These are phyloP conservation scores for Fraxinus americana DNA, from an alignment of 257 asterid species.

Conservation along the genomic window DNA sequence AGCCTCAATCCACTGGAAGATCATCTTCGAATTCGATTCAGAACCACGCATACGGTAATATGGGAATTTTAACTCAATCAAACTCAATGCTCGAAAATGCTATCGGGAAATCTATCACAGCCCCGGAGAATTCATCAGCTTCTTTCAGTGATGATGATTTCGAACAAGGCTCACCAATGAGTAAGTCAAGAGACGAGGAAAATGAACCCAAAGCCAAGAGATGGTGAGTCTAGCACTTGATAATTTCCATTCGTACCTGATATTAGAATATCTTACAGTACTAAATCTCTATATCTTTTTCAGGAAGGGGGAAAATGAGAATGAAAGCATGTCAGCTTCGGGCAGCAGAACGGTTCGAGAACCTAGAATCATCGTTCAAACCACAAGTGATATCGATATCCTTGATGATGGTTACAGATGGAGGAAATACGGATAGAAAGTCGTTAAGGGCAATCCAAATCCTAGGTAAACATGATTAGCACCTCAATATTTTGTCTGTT, in stretches of 20 bases:
- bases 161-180: slow-evolving; percentile 72
- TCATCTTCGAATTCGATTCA: slow-evolving; percentile 60
- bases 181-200: slow-evolving; percentile 68
- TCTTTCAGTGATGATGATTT: slow-evolving; percentile 83
- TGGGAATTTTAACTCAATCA: slow-evolving; percentile 39
- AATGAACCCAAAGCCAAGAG: slow-evolving; percentile 79
- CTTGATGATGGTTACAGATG: slow-evolving; percentile 95
- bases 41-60: slow-evolving; percentile 30
- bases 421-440: slow-evolving; percentile 96
- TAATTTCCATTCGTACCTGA: background rate
- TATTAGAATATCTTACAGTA: background rate
- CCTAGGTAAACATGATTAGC: slow-evolving; percentile 54
- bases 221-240: slow-evolving; percentile 52
- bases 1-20: slow-evolving; percentile 77
- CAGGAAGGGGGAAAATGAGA: slow-evolving; percentile 82
- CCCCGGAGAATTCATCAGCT: slow-evolving; percentile 70
- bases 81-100: slow-evolving; percentile 41
- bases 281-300: slow-evolving; percentile 15
- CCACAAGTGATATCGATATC: slow-evolving; percentile 87
- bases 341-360: slow-evolving; percentile 79
- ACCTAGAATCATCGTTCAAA: slow-evolving; percentile 88
- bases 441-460: slow-evolving; percentile 92
- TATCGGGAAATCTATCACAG: slow-evolving; percentile 36
- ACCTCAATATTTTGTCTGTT: no score
- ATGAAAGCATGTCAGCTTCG: slow-evolving; percentile 61